Base-by-base conservation (phyloP, 2,329 filamentous ascomycete species). In the Aphanoascus verrucosus region DNA sequence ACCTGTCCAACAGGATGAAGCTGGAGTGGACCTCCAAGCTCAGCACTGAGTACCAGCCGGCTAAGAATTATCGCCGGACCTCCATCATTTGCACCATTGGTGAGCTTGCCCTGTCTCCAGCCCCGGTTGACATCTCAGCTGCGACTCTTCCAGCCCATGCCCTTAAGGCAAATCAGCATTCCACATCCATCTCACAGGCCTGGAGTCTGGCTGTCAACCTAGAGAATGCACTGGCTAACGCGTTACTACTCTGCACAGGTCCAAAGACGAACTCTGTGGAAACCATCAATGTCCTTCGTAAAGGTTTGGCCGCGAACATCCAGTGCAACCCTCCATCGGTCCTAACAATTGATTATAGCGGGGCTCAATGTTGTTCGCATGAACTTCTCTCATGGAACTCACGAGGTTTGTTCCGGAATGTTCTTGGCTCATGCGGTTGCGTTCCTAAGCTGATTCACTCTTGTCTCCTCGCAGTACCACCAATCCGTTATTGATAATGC, bases 31-130 rank as follows among this genome's bases (percentile, higher is more conserved):
- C 83, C 66, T 79, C 81, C 69, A 77, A 81, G 72, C 86, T 98
- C 68, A 85, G 96, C 77, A 96, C 91, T 61, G 86, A 93, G 69
- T 89, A 85, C 76, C 78, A 81, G 64, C 90, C 91, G 54, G 80
- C 84, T 65, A 87, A 85, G 74, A 90, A 94, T 78, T 94, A 93
- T 75, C 88, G 93, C 67, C 85, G 93, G 63, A 95, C 91, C 59
- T 95, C 90, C 68, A 98, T 98, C 77, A 96, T 98, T 74, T 89
- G 91, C 78, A 97, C 93, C 65, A 97, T 98, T 70, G 93, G 80
- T 82, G 72, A 65, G 76, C 62, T 82, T 72, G 64, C 75, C 62
- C 20, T 20, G 23, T 28, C 23, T 28, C 23, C 23, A 7, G 23
- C 7, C 23, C 23, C 7, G 23, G 23, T 7, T 28, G 23, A 17